These are phyloP conservation scores for Picea abies DNA, from an alignment of 83 land plant species.

Conservation along the genomic window DNA sequence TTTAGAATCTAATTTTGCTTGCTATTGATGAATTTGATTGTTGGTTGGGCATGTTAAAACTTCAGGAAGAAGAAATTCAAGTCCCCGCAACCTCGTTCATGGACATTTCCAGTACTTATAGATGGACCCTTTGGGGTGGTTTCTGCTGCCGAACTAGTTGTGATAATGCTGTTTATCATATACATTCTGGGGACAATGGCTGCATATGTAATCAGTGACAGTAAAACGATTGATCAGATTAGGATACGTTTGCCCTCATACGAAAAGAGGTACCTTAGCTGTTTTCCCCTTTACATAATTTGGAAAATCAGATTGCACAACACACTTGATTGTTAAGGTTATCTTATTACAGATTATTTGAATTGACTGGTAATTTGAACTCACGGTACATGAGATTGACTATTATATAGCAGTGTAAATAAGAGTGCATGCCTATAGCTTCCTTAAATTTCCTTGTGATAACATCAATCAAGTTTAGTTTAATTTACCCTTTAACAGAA, in stretches of 20 bases:
- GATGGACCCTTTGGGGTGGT: conserved; percentile 87
- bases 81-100: conserved; percentile 48
- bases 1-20: not conserved
- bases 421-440: not conserved
- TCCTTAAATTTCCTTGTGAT: not conserved
- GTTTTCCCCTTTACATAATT: not conserved
- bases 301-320: not conserved
- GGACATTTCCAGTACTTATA: conserved; percentile 78
- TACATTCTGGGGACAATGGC: conserved; percentile 56
- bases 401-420: not conserved
- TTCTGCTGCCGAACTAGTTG: conserved; percentile 70
- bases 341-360: not conserved
- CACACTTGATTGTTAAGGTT: not conserved
- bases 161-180: conserved; percentile 46
- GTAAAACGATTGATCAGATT: not conserved
- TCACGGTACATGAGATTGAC: not conserved
- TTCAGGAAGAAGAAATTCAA: conserved; percentile 37
- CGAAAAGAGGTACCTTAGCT: conserved; percentile 21
- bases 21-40: not conserved
- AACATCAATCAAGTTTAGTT: too few relatives aligned
- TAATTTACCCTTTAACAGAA: too few relatives aligned
- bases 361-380: not conserved
- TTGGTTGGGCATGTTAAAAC: not conserved
- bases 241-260: conserved; percentile 11
- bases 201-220: conserved; percentile 32